A percentile compares a stretch with the other conserved stretches of the same genome.
Conservation (phyloP, 1,284 basidiomycete genomes). For the Ceratobasidium sp. region DNA sequence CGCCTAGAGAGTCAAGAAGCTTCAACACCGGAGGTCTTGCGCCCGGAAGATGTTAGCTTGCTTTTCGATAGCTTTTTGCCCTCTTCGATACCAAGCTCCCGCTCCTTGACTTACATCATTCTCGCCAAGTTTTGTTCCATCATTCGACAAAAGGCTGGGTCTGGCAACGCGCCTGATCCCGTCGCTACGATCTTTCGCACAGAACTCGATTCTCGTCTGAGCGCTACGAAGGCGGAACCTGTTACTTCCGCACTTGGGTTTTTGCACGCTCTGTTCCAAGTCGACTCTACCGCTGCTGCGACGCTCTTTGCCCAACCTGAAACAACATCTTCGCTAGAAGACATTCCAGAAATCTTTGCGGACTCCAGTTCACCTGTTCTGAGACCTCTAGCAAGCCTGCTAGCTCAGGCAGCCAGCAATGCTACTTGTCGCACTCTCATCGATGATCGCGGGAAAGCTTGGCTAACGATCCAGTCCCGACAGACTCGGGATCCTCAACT, state of each 20-base stretch:
- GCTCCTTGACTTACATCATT: slow-evolving; percentile 23
- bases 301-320: slow-evolving; percentile 70
- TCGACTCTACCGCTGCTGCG: slow-evolving; percentile 72
- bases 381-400: slow-evolving; percentile 70
- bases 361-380: slow-evolving; percentile 56
- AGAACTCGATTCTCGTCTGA: slow-evolving; percentile 29
- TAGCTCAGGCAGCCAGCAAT: slow-evolving; percentile 77
- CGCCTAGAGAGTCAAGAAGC: slow-evolving; percentile 12
- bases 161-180: slow-evolving; percentile 11
- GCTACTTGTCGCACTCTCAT: slow-evolving; percentile 74
- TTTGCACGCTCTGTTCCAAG: slow-evolving; percentile 77
- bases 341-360: slow-evolving; percentile 70
- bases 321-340: slow-evolving; percentile 68
- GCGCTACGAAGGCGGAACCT: slow-evolving; percentile 19
- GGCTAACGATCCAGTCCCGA: slow-evolving; percentile 69
- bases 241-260: slow-evolving; percentile 60
- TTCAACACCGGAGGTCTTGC: not conserved
- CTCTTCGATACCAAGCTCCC: slow-evolving; percentile 4
- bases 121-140: slow-evolving; percentile 23
- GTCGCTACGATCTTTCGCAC: not conserved
- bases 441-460: slow-evolving; percentile 63
- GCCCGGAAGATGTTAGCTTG: not conserved
- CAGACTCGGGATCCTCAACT: slow-evolving; percentile 61
- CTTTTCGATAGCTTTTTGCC: slow-evolving; percentile 38
- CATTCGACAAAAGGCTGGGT: not conserved